Evolutionary conservation across 345 rosid genomes (phyloP).

Genomic region (Combretum micranthum): DNA sequence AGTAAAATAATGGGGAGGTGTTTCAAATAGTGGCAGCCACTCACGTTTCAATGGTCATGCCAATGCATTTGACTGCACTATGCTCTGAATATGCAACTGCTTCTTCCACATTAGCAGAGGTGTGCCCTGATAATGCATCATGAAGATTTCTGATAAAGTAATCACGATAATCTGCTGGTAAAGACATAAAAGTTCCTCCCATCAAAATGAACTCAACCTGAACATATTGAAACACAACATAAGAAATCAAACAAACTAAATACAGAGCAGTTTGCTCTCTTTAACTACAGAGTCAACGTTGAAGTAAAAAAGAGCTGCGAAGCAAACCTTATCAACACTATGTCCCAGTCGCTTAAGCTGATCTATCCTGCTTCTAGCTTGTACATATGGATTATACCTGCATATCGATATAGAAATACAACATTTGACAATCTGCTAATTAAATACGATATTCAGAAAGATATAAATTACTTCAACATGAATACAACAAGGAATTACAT

Average conservation of each 20-base stretch:
- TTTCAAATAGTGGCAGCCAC: slow-evolving; percentile 12
- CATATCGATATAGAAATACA: neutral
- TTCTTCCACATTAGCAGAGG: slow-evolving; percentile 91
- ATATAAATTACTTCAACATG: too few relatives aligned
- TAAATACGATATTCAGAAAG: too few relatives aligned
- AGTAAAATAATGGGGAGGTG: neutral
- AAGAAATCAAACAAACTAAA: neutral
- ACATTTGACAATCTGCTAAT: neutral
- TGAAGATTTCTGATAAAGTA: slow-evolving; percentile 92
- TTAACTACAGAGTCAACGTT: neutral
- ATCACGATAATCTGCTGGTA: slow-evolving; percentile 94
- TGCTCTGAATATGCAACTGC: slow-evolving; percentile 97
- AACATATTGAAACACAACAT: slow-evolving; percentile 8
- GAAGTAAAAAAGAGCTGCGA: neutral
- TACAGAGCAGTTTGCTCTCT: neutral
- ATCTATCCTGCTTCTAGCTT: slow-evolving; percentile 97
- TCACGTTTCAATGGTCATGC: slow-evolving; percentile 99
- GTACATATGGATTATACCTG: slow-evolving; percentile 96
- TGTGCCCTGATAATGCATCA: slow-evolving; percentile 94
- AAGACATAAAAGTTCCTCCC: slow-evolving; percentile 98
- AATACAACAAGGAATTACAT: too few relatives aligned
- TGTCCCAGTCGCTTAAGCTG: slow-evolving; percentile 98
- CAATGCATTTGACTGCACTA: slow-evolving; percentile 87
- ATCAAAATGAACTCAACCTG: slow-evolving; percentile 98
- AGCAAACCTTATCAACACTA: slow-evolving; percentile 85